Evolutionary conservation across 164 flowering plant genomes (phyloP), one percentile per base, ranked within the genome.

Genomic region (Vitis rupestris): DNA sequence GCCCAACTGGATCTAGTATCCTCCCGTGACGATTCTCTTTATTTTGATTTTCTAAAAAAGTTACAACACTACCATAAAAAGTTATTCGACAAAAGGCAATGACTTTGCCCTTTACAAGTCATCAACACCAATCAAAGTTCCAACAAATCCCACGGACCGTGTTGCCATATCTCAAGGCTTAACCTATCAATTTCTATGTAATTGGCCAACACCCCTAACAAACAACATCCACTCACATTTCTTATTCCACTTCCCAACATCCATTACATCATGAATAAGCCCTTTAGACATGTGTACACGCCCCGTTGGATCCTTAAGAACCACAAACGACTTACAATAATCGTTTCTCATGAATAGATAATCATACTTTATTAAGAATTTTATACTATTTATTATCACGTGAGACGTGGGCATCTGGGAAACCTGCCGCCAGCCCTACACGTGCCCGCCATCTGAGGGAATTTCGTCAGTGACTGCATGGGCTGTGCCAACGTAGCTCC

Each of bases 391-490:
- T 27, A 47, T 76, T 67, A 64, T 63, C 71, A 63, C 56, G 57
- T 70, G 71, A 74, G 72, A 78, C 77, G 75, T 74, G 69, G 60
- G 57, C 62, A 50, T 57, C 27, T 62, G 56, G 60, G 30, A 59
- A 48, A 76, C 54, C 70, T 29, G 15, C 52, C 8, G 12, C 12
- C 10, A 10, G 15, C 66, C 75, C 66, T 61, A 70, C 79, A 76
- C 79, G 82, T 79, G 79, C 63, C 71, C 27, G 29, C 4, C 1
- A 48, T 14, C 49, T 9, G 12, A 17, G n/a, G 62, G 69, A 23
- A 44, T 51, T 17, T 37, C 67, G 60, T 72, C 58, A 60, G 62
- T 59, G 3, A n/a, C 12, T 71, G 79, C 75, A 68, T 72, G 79
- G 70, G 44, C 10, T 16, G 60, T 50, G 37, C 50, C 57, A 48